phyloP scores from a whole-genome alignment of 805 yeast genomes.

The Starmerella roubikii region DNA sequence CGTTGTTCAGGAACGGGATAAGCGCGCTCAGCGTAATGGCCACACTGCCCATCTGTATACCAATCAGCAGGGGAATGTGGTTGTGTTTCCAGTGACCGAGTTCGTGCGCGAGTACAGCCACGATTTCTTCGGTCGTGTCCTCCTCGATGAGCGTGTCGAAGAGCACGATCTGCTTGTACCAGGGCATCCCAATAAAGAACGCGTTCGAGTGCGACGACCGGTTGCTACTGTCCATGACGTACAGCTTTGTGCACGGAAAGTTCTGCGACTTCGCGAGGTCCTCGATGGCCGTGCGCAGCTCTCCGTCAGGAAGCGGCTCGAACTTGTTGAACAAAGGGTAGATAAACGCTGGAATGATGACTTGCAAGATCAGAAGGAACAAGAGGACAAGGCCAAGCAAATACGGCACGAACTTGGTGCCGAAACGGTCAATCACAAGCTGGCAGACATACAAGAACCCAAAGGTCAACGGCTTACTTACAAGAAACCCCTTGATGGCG shows the following conservation, averaged over 20 bases:
- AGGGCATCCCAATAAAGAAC: conserved; percentile 88
- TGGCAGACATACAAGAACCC: conserved; percentile 65
- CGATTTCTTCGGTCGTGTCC: conserved; percentile 62
- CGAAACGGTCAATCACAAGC: conserved; percentile 67
- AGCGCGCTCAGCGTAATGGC: conserved; percentile 56
- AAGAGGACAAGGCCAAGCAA: conserved; percentile 56
- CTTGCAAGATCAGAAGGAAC: conserved; percentile 60
- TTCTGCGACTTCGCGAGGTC: conserved; percentile 56
- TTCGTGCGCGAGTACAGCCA: conserved; percentile 96
- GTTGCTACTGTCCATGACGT: conserved; percentile 88
- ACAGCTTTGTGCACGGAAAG: conserved; percentile 77
- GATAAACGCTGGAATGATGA: conserved; percentile 70
- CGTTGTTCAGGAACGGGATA: conserved; percentile 63
- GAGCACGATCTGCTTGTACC: conserved; percentile 90
- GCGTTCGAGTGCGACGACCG: conserved; percentile 96
- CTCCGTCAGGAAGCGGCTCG: conserved; percentile 81
- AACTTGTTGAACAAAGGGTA: conserved; percentile 88
- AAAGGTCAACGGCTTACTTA: conserved; percentile 48
- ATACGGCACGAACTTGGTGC: conserved; percentile 70
- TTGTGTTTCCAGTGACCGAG: conserved; percentile 94
- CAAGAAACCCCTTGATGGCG: conserved; percentile 42
- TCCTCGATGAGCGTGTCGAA: conserved; percentile 82
- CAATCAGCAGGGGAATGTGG: conserved; percentile 32
- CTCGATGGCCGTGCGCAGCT: conserved; percentile 69
- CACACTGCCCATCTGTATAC: conserved; percentile 25